phyloP scores from a whole-genome alignment of 768 basidiomycete genomes.

The Agaricus sinodeliciosus region DNA sequence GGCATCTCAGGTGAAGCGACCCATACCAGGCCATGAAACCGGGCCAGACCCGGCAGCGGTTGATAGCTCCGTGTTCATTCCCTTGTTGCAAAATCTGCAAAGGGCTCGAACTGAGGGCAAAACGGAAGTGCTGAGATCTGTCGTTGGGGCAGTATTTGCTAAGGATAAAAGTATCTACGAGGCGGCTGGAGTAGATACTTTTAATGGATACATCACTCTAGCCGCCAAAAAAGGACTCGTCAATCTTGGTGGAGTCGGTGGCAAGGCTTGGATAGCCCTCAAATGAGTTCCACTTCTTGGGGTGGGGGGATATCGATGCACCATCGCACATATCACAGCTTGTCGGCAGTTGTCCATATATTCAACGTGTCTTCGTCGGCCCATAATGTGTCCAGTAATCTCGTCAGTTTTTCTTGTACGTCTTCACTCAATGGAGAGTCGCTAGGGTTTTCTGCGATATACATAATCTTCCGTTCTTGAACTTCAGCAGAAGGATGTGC shows the following conservation, averaged over 20 bases:
- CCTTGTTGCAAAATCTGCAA: constrained; percentile 4
- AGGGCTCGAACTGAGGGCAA: constrained; percentile 3
- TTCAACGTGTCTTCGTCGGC: constrained; percentile 50
- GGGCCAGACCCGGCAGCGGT: not conserved
- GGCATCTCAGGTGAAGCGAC: not conserved
- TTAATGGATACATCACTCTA: constrained; percentile 23
- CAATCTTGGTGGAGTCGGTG: constrained; percentile 7
- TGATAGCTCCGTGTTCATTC: not conserved
- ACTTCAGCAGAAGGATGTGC: constrained; percentile 20
- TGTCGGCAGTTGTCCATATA: constrained; percentile 50
- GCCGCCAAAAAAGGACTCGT: constrained; percentile 23
- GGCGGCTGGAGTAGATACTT: constrained; percentile 23
- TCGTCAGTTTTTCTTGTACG: constrained; percentile 29
- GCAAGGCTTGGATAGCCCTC: constrained; percentile 10
- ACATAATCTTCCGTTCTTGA: constrained; percentile 44
- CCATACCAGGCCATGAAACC: not conserved
- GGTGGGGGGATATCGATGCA: too few species aligned
- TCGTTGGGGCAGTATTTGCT: constrained; percentile 1
- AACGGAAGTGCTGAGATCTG: not conserved
- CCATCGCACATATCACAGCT: not conserved
- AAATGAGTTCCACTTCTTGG: not conserved
- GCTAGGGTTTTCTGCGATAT: constrained; percentile 40
- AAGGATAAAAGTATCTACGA: constrained; percentile 18
- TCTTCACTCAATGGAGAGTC: constrained; percentile 30
- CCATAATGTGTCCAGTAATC: constrained; percentile 47